Evolutionary conservation across 805 yeast genomes (phyloP), one percentile per base, ranked within the genome.

Genomic region (Nakazawaea populi): DNA sequence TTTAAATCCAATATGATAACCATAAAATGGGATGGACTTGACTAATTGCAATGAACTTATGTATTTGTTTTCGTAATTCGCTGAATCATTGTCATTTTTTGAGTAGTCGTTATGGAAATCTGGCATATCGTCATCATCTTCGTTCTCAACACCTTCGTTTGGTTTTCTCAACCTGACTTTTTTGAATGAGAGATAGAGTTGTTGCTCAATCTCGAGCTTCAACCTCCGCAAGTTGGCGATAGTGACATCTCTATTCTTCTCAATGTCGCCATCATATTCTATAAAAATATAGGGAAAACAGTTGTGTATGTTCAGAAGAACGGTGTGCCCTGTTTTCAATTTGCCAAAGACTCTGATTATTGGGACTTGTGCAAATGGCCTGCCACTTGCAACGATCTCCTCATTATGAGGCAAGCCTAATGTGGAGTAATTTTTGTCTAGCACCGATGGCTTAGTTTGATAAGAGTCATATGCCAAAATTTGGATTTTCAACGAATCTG

Each of bases 1-100:
- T n/a, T 71, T 58, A 69, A 81, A 77, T 0, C 89, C 89, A 2
- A 79, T 73, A 56, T 80, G 81, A 63, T 77, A 92, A 0, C 98
- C 98, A 63, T 94, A 94, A 46, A 91, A 85, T 0, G 95, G 92
- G 0, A 79, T 72, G 0, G 85, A 97, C 55, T 82, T 80, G 48
- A 95, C 86, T 0, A 88, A 53, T 0, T 82, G 72, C 0, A 87
- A 75, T 49, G 78, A 75, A 0, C 89, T 83, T 41, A 87, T 68
- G 58, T 71, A 84, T 37, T 70, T 72, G 44, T 40, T 52, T 31
- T 31, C 49, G 29, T 36, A 51, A n/a, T 34, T 39, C 9, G 41
- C 6, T 7, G 48, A n/a, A n/a, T 41, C 41, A 27, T 42, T 46
- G 18, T 53, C 56, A 4, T 49, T 60, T 11, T 52, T 58, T 8